phyloP scores from a whole-genome alignment of 495 filamentous ascomycete species.

The Neurospora sp. region DNA sequence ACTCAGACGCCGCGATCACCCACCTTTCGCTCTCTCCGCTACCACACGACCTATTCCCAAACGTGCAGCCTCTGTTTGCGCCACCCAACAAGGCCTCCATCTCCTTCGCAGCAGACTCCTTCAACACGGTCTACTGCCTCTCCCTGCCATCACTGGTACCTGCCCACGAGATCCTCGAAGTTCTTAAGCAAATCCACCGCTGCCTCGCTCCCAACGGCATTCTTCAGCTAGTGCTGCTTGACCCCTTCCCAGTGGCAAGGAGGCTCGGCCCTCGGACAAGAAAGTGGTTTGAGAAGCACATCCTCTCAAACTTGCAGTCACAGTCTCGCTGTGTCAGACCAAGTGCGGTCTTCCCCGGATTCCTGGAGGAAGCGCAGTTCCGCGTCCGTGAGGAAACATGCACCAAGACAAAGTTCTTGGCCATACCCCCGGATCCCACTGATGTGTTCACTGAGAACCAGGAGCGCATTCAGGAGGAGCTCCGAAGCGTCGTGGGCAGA shows the following conservation, averaged over 20 bases:
- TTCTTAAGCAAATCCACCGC: constrained; percentile 29
- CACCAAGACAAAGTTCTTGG: constrained; percentile 25
- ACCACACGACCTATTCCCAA: constrained; percentile 25
- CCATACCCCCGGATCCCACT: constrained; percentile 10
- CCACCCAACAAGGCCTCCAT: constrained; percentile 21
- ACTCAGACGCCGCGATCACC: constrained; percentile 18
- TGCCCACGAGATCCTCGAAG: constrained; percentile 24
- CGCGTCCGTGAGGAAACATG: constrained; percentile 22
- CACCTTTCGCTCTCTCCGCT: constrained; percentile 28
- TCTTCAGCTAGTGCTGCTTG: constrained; percentile 36
- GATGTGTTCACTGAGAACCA: background rate
- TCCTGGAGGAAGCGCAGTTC: constrained; percentile 32
- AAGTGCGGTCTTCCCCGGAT: constrained; percentile 29
- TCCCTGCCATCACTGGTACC: constrained; percentile 28
- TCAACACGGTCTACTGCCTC: constrained; percentile 23
- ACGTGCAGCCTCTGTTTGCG: constrained; percentile 24
- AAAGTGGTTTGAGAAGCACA: constrained; percentile 38
- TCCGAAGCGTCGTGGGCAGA: constrained; percentile 27
- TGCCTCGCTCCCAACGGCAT: constrained; percentile 27
- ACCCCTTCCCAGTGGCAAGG: constrained; percentile 31
- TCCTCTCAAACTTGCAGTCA: constrained; percentile 34
- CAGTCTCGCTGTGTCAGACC: constrained; percentile 36
- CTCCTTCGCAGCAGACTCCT: constrained; percentile 25
- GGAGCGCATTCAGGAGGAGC: constrained; percentile 17
- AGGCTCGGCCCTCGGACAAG: constrained; percentile 35